phyloP scores from a whole-genome alignment of 768 basidiomycete species.

The Suillus brevipes region DNA sequence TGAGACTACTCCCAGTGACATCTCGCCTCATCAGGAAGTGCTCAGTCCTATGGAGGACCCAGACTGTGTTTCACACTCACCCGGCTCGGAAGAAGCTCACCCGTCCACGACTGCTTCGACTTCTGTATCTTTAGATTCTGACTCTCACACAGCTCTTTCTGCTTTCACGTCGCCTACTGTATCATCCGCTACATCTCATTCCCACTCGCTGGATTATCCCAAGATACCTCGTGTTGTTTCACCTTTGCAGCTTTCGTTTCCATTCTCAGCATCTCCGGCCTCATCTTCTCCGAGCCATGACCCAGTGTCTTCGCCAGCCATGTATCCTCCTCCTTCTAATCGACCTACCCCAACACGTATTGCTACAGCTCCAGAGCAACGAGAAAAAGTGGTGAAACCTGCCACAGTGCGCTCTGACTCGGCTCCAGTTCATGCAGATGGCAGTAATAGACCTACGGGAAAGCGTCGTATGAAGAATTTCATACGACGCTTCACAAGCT shows the following conservation, averaged over 20 bases:
- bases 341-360: background rate
- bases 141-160: conserved; percentile 9
- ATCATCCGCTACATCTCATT: conserved; percentile 15
- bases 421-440: conserved; percentile 3
- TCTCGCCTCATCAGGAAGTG: background rate
- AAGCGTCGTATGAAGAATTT: conserved; percentile 28
- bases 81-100: background rate
- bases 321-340: background rate
- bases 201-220: conserved; percentile 3
- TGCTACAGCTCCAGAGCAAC: conserved; percentile 6
- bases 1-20: background rate
- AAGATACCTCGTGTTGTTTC: conserved; percentile 6
- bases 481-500: conserved; percentile 27
- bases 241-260: background rate
- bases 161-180: conserved; percentile 15
- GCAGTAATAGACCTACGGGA: conserved; percentile 12
- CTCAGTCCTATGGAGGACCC: background rate
- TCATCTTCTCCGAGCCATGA: background rate
- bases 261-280: conserved; percentile 1
- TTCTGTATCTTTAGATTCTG: conserved; percentile 13
- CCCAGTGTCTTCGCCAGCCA: background rate
- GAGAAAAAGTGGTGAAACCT: background rate
- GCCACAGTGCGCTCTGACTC: conserved; percentile 1
- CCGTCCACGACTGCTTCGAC: conserved; percentile 5
- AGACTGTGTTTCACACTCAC: conserved; percentile 1